Base-by-base conservation (phyloP, 2,329 filamentous ascomycete genomes). In the Tolypocladium endophyticum region DNA sequence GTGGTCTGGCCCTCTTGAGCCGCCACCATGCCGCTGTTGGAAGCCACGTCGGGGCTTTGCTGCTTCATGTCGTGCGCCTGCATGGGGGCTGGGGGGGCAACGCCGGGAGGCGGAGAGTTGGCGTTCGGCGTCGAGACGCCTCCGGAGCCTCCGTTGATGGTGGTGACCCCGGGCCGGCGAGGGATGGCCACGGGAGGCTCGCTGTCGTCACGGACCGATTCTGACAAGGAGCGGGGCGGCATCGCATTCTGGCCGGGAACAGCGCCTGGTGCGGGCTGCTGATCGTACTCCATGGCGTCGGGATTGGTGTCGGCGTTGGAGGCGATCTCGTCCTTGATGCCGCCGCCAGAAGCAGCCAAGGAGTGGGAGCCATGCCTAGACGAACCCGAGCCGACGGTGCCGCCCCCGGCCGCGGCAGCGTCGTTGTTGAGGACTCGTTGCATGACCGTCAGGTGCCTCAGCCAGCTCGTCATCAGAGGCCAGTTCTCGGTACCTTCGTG, bases 361-460 rank as follows among this genome's bases (percentile, higher is more conserved):
- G 66, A 67, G 36, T 64, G 64, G 62, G 69, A 70, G 59, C 67
- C 70, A 57, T 78, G 76, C n/a, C 74, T 63, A 61, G 70, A 38
- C 58, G 72, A 45, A 60, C 66, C 45, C 60, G 57, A 57, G 7
- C 18, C 66, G 47, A 70, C 69, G 12, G 72, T 11, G 47, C 47
- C 71, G 1, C 47, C 47, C 18, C 69, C 64, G 3, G 11, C 8
- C 14, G 72, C 67, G 6, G 70, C 70, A 12, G 79, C 81, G 30
- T 82, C 77, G 52, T 83, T 83, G 64, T 79, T 78, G 28, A 86
- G 71, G 2, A 85, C 83, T 61, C 83, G 81, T 61, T 82, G 79
- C 83, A 86, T 86, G 54, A 86, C 83, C 2, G 79, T 78, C 20
- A 86, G 72, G 64, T 86, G 83, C 41, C 83, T 78, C 59, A 81